These are phyloP conservation scores for Melampsora larici-populina DNA, from an alignment of 1,284 basidiomycete genomes.

Conservation along the genomic window DNA sequence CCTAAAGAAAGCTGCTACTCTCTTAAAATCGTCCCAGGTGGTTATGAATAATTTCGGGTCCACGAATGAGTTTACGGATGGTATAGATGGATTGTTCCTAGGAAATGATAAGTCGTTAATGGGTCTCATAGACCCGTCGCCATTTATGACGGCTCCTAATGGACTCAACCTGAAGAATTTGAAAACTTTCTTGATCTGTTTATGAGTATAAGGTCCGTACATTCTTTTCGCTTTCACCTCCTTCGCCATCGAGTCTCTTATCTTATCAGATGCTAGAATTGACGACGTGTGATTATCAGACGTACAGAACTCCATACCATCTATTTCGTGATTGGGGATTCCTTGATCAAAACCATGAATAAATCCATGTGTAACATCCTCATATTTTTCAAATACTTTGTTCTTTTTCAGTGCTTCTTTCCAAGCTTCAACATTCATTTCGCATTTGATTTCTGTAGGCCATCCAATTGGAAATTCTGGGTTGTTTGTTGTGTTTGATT, in stretches of 20 bases:
- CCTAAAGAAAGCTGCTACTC: neutral
- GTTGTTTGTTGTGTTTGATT: neutral
- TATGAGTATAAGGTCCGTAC: too few species aligned
- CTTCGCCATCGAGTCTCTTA: too few species aligned
- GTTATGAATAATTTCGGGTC: neutral
- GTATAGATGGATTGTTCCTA: neutral
- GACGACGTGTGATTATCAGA: too few species aligned
- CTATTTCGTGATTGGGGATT: neutral
- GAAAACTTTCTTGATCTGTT: too few species aligned
- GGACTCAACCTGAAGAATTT: too few species aligned
- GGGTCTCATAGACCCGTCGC: conserved; percentile 1
- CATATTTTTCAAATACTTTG: neutral
- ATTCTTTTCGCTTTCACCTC: too few species aligned
- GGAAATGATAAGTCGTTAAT: conserved; percentile 13
- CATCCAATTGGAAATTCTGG: too few species aligned
- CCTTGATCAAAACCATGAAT: neutral
- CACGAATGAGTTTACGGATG: conserved; percentile 4
- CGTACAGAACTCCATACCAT: neutral
- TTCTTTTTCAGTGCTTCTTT: neutral
- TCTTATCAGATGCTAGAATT: neutral
- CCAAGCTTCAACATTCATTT: conserved; percentile 4
- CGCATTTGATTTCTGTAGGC: neutral
- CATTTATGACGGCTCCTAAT: too few species aligned
- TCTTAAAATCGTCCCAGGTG: conserved; percentile 13
- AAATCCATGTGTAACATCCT: neutral